Percentiles rank a stretch among this genome's conserved stretches.
Evolutionary conservation across 306 rosid genomes (phyloP).

Genomic region (Cucurbita argyrosperma): DNA sequence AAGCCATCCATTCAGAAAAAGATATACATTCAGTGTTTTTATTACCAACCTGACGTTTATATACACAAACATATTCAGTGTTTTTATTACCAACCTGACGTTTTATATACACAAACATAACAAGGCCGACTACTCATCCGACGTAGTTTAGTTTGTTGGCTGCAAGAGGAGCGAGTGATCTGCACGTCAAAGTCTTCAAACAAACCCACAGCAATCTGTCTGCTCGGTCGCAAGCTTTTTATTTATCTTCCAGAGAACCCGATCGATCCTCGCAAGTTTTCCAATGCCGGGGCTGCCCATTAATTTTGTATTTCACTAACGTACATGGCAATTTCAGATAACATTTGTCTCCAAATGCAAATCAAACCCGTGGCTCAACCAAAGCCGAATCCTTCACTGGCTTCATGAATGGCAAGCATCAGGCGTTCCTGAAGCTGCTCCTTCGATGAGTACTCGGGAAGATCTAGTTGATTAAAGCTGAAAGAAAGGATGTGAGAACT

Average conservation of each 20-base stretch:
- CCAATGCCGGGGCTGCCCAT: background rate
- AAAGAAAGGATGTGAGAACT: background rate
- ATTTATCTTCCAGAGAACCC: background rate
- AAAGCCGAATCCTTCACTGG: conserved; percentile 96
- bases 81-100: conserved; percentile 1
- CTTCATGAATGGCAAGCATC: conserved; percentile 95
- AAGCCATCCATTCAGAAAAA: background rate
- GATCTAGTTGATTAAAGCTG: conserved; percentile 98
- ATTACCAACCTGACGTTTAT: too few relatives aligned
- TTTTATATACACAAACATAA: conserved; percentile 1
- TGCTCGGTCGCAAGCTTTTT: background rate
- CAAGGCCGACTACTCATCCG: background rate
- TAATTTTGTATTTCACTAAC: conserved; percentile 10
- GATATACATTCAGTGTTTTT: conserved; percentile 5
- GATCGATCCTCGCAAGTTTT: background rate
- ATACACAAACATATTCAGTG: conserved; percentile 5
- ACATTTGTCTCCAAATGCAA: conserved; percentile 20
- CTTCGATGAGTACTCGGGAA: conserved; percentile 87
- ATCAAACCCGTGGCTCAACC: conserved; percentile 35
- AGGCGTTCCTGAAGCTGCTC: conserved; percentile 92
- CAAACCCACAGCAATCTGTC: background rate
- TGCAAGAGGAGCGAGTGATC: background rate
- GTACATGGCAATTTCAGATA: conserved; percentile 27
- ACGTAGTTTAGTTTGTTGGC: conserved; percentile 3
- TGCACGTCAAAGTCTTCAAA: background rate